Percentiles rank a stretch among this genome's conserved stretches.
Conservation (phyloP, 2,329 filamentous ascomycete species). For the Pseudogymnoascus sp. region DNA sequence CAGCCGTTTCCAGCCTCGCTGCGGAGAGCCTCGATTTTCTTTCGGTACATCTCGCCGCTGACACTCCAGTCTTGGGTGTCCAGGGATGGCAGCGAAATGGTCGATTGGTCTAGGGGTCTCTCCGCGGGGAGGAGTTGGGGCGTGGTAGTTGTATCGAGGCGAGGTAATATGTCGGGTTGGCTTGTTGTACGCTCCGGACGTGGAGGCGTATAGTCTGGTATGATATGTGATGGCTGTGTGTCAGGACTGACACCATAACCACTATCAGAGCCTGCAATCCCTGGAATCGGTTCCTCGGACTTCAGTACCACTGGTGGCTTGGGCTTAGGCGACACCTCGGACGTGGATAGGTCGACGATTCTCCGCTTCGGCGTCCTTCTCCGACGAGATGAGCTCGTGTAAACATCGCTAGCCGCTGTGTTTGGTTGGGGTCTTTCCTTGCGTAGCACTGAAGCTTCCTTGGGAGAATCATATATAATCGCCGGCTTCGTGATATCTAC, state of each 20-base stretch:
- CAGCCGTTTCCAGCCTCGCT: constrained; percentile 82
- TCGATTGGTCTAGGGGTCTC: constrained; percentile 19
- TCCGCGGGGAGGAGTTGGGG: constrained; percentile 24
- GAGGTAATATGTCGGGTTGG: constrained; percentile 19
- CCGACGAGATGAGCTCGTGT: constrained; percentile 48
- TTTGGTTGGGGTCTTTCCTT: constrained; percentile 47
- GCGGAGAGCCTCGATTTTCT: constrained; percentile 78
- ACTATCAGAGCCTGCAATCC: constrained; percentile 18
- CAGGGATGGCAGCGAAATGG: constrained; percentile 18
- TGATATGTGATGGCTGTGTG: constrained; percentile 20
- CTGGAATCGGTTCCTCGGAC: constrained; percentile 17
- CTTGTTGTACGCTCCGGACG: constrained; percentile 21
- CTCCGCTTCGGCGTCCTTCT: constrained; percentile 51
- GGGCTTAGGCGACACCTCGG: constrained; percentile 3
- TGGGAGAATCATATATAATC: constrained; percentile 39
- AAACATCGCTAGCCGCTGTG: constrained; percentile 48
- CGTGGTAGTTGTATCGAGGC: constrained; percentile 22
- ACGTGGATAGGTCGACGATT: constrained; percentile 54
- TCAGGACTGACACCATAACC: constrained; percentile 26
- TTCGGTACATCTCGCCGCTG: constrained; percentile 70
- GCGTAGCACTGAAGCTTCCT: constrained; percentile 44
- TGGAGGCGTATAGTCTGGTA: constrained; percentile 23
- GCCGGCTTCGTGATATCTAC: constrained; percentile 61
- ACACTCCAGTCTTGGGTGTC: constrained; percentile 51
- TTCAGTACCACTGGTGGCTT: constrained; percentile 17